These are phyloP conservation scores for Macrocybe gigantea DNA, from an alignment of 768 basidiomycete species.

Conservation along the genomic window DNA sequence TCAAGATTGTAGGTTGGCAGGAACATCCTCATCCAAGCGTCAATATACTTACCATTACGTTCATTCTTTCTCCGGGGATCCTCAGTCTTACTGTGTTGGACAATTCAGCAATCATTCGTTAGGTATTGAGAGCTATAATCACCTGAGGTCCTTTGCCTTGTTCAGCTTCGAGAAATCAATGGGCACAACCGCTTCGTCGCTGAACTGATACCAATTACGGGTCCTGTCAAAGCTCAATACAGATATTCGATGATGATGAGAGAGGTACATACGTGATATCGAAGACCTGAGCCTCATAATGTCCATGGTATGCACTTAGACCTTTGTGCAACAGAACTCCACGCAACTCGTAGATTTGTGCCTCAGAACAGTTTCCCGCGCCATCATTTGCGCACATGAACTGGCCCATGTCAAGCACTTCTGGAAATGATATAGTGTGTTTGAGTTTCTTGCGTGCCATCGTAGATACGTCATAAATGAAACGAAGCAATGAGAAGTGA, in stretches of 20 bases:
- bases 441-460: conserved; percentile 88
- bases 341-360: conserved; percentile 69
- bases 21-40: too few species aligned
- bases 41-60: too few species aligned
- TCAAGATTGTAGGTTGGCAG: too few species aligned
- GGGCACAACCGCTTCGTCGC: conserved; percentile 75
- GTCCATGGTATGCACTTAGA: conserved; percentile 85
- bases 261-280: conserved; percentile 51
- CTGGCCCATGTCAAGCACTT: conserved; percentile 61
- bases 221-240: conserved; percentile 32
- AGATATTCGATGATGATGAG: not conserved
- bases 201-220: conserved; percentile 84
- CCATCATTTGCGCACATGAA: conserved; percentile 40
- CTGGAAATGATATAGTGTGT: conserved; percentile 73
- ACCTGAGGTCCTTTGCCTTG: conserved; percentile 12
- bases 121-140: too few species aligned
- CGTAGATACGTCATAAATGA: conserved; percentile 75
- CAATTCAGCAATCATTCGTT: too few species aligned
- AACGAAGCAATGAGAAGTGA: conserved; percentile 91
- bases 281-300: conserved; percentile 83
- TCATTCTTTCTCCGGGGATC: too few species aligned
- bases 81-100: too few species aligned
- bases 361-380: conserved; percentile 4
- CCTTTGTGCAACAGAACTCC: conserved; percentile 90
- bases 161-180: conserved; percentile 19